These are phyloP conservation scores for Ceratocystis albifundus DNA, from an alignment of 2,329 filamentous ascomycete species.

Conservation along the genomic window DNA sequence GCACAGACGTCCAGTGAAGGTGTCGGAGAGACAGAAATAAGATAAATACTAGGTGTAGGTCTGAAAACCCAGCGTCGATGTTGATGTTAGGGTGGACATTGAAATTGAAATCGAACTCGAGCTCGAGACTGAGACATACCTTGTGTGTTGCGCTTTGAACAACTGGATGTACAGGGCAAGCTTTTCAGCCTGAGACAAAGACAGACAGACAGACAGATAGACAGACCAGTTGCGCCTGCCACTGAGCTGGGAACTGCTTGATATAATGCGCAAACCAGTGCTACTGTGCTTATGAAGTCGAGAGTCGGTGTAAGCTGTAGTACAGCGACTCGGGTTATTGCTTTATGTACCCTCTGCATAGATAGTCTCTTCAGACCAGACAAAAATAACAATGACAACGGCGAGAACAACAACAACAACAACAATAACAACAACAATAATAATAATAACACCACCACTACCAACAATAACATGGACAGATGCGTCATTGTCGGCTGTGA, in stretches of 20 bases:
- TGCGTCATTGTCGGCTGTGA: neutral
- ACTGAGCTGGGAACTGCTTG: neutral
- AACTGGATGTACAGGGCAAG: conserved; percentile 1
- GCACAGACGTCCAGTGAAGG: neutral
- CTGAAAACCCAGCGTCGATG: neutral
- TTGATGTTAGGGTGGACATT: too few species aligned
- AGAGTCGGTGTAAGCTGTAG: neutral
- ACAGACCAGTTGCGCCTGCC: neutral
- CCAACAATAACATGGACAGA: neutral
- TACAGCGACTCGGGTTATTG: neutral
- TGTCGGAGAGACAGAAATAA: neutral
- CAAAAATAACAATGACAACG: neutral
- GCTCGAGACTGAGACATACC: conserved; percentile 13
- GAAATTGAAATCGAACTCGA: neutral
- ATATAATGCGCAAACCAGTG: neutral
- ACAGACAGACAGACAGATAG: neutral
- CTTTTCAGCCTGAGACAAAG: neutral
- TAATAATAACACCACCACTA: too few species aligned
- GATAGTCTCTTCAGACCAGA: neutral
- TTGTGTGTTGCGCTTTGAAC: conserved; percentile 7
- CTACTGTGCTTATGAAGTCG: neutral
- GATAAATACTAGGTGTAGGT: neutral
- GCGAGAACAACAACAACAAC: too few species aligned
- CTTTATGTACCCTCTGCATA: neutral
- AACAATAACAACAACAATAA: too few species aligned